Base-by-base conservation (phyloP, 2,329 filamentous ascomycete genomes). In the Clonostachys chloroleuca region DNA sequence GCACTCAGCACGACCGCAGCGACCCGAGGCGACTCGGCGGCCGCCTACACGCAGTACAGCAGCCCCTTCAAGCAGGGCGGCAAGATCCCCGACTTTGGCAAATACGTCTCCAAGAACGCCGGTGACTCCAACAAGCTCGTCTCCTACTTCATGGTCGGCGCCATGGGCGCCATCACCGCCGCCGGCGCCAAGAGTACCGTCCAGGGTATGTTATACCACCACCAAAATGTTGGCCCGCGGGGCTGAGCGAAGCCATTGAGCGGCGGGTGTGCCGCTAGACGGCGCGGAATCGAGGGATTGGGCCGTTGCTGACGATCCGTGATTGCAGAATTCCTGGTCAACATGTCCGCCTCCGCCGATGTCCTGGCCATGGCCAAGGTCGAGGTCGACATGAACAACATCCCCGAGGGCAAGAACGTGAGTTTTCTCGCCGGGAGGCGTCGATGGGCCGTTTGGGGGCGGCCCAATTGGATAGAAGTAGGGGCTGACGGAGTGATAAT, bases 341-440 rank as follows among this genome's bases (percentile, higher is more conserved):
- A 96, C 84, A 97, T 99, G 95, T 95, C 92, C 63, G 94, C 94
- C 54, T 99, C 94, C 52, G 94, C 94, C 73, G 94, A 99, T 66
- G 91, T 99, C 66, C 76, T 99, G 75, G 94, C 95, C 68, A 95
- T 96, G 85, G 94, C 94, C 72, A 99, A 99, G 86, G 94, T 99
- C 60, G 94, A 99, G 79, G 87, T 99, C 60, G 90, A 96, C 72
- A 87, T 99, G 58, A 79, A 78, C 62, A 72, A 89, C 55, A 97
- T 99, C 63, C 94, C 94, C 54, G 92, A 97, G 80, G 94, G 94
- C 82, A 99, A 97, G 88, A 99, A 99, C 78, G 94, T 92, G 78
- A 30, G 24, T 30, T 30, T 30, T 17, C 24, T 4, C 18, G n/a
- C n/a, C 14, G 18, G 30, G 30, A 12, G 20, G 9, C 6, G 30